These are phyloP conservation scores for Canavalia gladiata DNA, from an alignment of 306 rosid species.

Conservation along the genomic window DNA sequence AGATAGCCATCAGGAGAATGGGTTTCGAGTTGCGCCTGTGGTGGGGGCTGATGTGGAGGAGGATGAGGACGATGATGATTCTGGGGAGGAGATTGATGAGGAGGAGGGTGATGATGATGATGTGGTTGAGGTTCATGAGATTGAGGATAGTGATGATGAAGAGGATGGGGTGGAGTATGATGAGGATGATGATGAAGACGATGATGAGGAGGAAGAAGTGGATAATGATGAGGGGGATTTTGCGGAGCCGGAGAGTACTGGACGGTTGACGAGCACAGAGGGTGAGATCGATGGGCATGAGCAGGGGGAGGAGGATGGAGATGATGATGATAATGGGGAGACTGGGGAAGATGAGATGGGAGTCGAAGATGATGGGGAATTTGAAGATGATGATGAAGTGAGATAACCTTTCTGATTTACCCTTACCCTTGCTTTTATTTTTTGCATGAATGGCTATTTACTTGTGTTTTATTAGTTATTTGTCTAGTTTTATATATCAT, in stretches of 20 bases:
- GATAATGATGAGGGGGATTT: conserved; percentile 83
- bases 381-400: conserved; percentile 90
- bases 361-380: conserved; percentile 68
- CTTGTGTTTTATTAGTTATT: background rate
- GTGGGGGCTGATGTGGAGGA: conserved; percentile 61
- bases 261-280: conserved; percentile 70
- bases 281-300: conserved; percentile 97
- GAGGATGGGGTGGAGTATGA: conserved; percentile 77
- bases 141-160: conserved; percentile 76
- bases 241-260: conserved; percentile 72
- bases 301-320: conserved; percentile 89
- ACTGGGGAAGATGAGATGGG: conserved; percentile 83
- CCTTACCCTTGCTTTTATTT: background rate
- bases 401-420: conserved; percentile 46
- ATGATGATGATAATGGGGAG: conserved; percentile 87
- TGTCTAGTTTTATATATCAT: background rate
- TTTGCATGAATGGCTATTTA: conserved; percentile 13
- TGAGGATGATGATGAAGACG: conserved; percentile 81
- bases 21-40: conserved; percentile 69
- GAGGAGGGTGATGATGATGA: conserved; percentile 86
- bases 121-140: conserved; percentile 85
- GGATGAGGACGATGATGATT: conserved; percentile 72
- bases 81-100: conserved; percentile 86
- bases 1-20: conserved; percentile 62
- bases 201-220: conserved; percentile 83